Base-by-base conservation (phyloP, 2,329 filamentous ascomycete genomes). In the Xylaria sp. region DNA sequence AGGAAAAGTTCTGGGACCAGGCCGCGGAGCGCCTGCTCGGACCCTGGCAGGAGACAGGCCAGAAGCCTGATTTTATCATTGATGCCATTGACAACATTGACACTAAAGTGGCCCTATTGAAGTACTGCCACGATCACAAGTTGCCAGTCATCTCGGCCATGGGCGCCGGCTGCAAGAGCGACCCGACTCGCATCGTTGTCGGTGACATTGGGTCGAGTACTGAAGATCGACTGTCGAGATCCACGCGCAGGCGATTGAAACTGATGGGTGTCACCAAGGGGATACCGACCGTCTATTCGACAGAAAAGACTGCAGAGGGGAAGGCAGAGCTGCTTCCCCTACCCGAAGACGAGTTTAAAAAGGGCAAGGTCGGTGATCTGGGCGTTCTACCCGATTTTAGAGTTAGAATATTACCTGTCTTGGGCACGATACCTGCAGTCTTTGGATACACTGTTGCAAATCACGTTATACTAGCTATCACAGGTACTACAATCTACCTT, bases 21-120 rank as follows among this genome's bases (percentile, higher is more conserved):
- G 89, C 85, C 10, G 94, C 94, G 0, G 86, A 87, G 7, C 79
- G 82, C 12, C 83, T 98, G 71, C 83, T 99, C 51, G 88, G 83
- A 0, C 84, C 88, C 0, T 94, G 93, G 90, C 81, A 83, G 33
- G 83, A 82, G 51, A 84, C 81, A 5, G 89, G 84, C 18, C 88
- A 86, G 77, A 86, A 86, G 75, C 94, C 94, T 1, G 91, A 95
- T 75, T 99, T 91, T 77, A 90, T 99, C n/a, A 89, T 99, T 43
- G 96, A 99, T 81, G 97, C 95, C 25, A 99, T 99, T 73, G 96
- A 99, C 81, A 98, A 99, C 78, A 98, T 99, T 71, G 93, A 97
- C 61, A 97, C 94, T 63, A 99, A 99, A 83, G 95, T 99, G 2
- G 92, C 91, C 20, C 83, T 99, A 64, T 85, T 99, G 49, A 90